These are phyloP conservation scores for Pisolithus albus DNA, from an alignment of 768 basidiomycete genomes.

Conservation along the genomic window DNA sequence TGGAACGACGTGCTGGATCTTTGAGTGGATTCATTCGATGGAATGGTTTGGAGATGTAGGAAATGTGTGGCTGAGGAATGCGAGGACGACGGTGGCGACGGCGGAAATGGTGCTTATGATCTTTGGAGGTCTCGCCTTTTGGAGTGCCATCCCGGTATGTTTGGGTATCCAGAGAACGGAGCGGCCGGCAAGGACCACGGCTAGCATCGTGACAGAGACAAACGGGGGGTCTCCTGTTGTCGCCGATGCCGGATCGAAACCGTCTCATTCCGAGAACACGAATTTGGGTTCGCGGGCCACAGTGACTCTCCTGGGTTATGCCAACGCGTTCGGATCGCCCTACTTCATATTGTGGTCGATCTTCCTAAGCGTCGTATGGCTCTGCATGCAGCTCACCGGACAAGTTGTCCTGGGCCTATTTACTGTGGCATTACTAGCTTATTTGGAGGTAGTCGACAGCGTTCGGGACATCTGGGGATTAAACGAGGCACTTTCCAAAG, in stretches of 20 bases:
- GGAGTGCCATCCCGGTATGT: constrained; percentile 72
- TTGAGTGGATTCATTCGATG: constrained; percentile 73
- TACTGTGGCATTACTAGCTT: constrained; percentile 60
- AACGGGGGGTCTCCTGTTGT: constrained; percentile 9
- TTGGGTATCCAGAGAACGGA: constrained; percentile 46
- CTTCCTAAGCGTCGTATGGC: constrained; percentile 46
- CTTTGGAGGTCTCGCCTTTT: constrained; percentile 52
- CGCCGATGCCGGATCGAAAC: too few species aligned
- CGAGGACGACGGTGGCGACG: constrained; percentile 59
- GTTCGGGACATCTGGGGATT: constrained; percentile 62
- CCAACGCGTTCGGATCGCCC: constrained; percentile 84
- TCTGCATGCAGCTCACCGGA: constrained; percentile 68
- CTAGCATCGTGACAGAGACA: constrained; percentile 5
- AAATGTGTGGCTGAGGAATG: constrained; percentile 39
- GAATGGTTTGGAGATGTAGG: constrained; percentile 36
- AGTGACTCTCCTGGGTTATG: constrained; percentile 70
- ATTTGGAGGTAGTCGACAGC: constrained; percentile 77
- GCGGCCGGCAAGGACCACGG: too few species aligned
- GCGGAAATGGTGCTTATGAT: constrained; percentile 43
- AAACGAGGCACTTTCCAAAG: constrained; percentile 37
- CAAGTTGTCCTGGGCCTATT: constrained; percentile 69
- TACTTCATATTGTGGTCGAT: constrained; percentile 80
- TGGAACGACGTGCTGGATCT: constrained; percentile 64
- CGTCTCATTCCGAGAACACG: not conserved
- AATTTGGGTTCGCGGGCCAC: constrained; percentile 37